Evolutionary conservation across 768 basidiomycete genomes (phyloP).

Genomic region (Arthromyces matolae): DNA sequence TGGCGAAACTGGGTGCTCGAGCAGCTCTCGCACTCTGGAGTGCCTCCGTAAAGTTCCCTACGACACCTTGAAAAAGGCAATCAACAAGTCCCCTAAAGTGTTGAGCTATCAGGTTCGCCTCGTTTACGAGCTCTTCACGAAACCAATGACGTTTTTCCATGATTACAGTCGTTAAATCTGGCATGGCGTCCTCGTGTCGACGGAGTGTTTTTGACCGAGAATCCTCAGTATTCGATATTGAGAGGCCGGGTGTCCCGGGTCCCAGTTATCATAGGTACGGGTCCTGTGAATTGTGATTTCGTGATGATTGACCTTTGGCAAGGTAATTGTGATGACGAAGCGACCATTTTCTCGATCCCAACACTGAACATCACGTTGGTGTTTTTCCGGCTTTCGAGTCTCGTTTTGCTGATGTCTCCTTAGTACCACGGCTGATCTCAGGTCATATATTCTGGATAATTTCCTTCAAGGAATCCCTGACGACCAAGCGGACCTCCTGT

Average conservation of each 20-base stretch:
- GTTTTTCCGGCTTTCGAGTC: not conserved
- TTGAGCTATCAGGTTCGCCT: constrained; percentile 33
- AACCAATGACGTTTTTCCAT: not conserved
- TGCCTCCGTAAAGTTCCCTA: constrained; percentile 42
- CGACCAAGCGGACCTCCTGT: constrained; percentile 16
- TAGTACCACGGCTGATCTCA: constrained; percentile 23
- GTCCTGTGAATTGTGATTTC: not conserved
- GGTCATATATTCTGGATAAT: constrained; percentile 22
- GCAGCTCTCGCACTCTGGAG: constrained; percentile 34
- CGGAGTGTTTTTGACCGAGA: no score
- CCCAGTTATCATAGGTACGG: constrained; percentile 42
- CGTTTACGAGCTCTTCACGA: not conserved
- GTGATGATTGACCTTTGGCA: constrained; percentile 9
- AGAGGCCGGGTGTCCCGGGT: constrained; percentile 43
- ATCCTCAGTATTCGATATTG: constrained; percentile 40
- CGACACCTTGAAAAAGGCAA: constrained; percentile 35
- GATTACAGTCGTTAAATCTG: constrained; percentile 31
- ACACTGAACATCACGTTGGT: constrained; percentile 45
- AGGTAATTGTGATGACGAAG: constrained; percentile 59
- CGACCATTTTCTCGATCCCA: constrained; percentile 45
- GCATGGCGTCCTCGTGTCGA: constrained; percentile 45
- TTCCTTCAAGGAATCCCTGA: constrained; percentile 18
- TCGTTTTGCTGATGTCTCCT: not conserved
- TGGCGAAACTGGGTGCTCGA: constrained; percentile 35
- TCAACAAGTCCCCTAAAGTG: constrained; percentile 41